phyloP scores from a whole-genome alignment of 2,329 filamentous ascomycete species.

The Beauveria pseudobassiana region DNA sequence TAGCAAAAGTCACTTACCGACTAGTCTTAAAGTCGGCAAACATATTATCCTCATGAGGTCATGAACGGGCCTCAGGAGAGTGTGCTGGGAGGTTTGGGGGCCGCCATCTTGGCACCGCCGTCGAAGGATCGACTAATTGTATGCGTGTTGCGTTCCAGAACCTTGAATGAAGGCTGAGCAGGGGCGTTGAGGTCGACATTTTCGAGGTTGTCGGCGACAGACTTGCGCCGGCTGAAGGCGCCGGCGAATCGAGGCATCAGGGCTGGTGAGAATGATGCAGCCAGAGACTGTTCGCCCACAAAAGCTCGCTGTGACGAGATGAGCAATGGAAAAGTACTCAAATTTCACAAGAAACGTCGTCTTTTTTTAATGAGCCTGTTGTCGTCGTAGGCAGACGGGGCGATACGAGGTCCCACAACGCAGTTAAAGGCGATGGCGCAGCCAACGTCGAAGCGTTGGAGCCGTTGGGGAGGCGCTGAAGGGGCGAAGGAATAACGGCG shows the following conservation, averaged over 20 bases:
- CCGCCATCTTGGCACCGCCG: slow-evolving; percentile 37
- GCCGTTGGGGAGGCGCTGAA: slow-evolving; percentile 1
- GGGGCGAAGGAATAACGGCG: neutral
- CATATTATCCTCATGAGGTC: slow-evolving; percentile 47
- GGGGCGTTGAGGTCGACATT: slow-evolving; percentile 37
- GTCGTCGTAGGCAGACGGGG: slow-evolving; percentile 1
- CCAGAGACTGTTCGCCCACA: slow-evolving; percentile 4
- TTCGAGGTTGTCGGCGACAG: slow-evolving; percentile 47
- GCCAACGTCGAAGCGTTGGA: slow-evolving; percentile 7
- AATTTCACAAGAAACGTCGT: neutral
- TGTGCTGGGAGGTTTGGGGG: slow-evolving; percentile 27
- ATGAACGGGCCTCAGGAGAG: slow-evolving; percentile 29
- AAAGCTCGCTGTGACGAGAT: neutral
- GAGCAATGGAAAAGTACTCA: neutral
- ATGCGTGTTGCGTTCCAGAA: slow-evolving; percentile 46
- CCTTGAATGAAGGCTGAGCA: slow-evolving; percentile 48
- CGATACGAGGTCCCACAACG: slow-evolving; percentile 12
- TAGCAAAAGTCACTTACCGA: slow-evolving; percentile 38
- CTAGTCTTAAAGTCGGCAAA: slow-evolving; percentile 49
- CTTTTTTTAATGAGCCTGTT: neutral
- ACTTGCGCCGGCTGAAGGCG: slow-evolving; percentile 53
- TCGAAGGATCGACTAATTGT: slow-evolving; percentile 41
- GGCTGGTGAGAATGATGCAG: slow-evolving; percentile 19
- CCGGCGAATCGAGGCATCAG: slow-evolving; percentile 58
- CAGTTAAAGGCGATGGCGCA: neutral